Conservation (phyloP, 768 basidiomycete genomes). For the Russula sp. region DNA sequence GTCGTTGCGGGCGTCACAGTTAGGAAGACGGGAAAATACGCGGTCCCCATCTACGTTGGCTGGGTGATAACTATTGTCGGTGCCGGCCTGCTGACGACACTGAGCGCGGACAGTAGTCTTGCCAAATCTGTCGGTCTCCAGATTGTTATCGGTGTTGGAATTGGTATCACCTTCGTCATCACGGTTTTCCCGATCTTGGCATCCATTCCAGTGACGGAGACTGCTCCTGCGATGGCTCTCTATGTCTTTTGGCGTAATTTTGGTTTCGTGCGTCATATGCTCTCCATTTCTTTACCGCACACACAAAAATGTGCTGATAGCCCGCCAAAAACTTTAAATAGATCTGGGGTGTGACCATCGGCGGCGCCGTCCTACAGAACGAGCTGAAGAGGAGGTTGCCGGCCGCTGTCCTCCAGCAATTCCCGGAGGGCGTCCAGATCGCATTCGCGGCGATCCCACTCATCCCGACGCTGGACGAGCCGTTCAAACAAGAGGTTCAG, state of each 20-base stretch:
- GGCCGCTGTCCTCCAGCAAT: slow-evolving; percentile 20
- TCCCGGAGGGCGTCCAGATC: slow-evolving; percentile 26
- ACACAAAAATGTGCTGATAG: too few species aligned
- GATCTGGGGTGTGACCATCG: slow-evolving; percentile 26
- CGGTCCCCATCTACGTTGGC: slow-evolving; percentile 31
- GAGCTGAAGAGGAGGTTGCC: slow-evolving; percentile 20
- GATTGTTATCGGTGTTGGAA: slow-evolving; percentile 26
- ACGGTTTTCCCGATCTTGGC: slow-evolving; percentile 33
- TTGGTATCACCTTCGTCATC: slow-evolving; percentile 28
- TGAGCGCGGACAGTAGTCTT: slow-evolving; percentile 22
- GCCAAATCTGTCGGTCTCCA: slow-evolving; percentile 22
- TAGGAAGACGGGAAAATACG: slow-evolving; percentile 31
- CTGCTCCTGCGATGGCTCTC: slow-evolving; percentile 31
- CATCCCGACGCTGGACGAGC: slow-evolving; percentile 8
- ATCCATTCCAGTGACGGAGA: slow-evolving; percentile 27
- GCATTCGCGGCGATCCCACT: slow-evolving; percentile 26
- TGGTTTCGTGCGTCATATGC: neutral
- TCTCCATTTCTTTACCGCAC: too few species aligned
- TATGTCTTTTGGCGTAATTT: slow-evolving; percentile 25
- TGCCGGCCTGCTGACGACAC: slow-evolving; percentile 30
- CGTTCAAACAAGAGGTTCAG: neutral
- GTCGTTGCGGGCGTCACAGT: slow-evolving; percentile 35
- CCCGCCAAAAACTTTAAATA: slow-evolving; percentile 14
- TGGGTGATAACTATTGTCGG: slow-evolving; percentile 33
- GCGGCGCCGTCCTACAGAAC: neutral